phyloP scores from a whole-genome alignment of 139 green algal genomes.

The Tetratostichococcus sp. region DNA sequence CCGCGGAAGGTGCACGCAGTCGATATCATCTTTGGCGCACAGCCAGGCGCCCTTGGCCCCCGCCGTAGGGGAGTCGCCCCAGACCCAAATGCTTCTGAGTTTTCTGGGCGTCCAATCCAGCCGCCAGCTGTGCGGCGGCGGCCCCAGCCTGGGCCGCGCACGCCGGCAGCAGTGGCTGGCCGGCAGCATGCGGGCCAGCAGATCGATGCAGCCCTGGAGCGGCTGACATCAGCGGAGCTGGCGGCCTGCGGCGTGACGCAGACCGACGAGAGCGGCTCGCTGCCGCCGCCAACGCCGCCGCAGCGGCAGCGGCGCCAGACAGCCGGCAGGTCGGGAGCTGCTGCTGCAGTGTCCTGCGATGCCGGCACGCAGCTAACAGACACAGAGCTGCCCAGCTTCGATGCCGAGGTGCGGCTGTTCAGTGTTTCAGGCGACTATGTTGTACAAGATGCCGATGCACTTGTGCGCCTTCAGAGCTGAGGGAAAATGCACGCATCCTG shows the following conservation, averaged over 20 bases:
- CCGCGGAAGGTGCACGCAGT: not conserved
- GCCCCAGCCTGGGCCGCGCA: not conserved
- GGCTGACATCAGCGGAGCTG: not conserved
- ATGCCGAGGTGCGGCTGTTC: not conserved
- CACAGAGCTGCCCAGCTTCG: not conserved
- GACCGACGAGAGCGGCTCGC: not conserved
- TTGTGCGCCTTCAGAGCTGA: not conserved
- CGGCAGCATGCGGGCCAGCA: not conserved
- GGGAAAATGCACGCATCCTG: not conserved
- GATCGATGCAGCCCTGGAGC: not conserved
- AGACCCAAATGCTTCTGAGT: too few relatives aligned
- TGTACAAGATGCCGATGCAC: not conserved
- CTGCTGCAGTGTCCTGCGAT: not conserved
- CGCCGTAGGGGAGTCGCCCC: too few relatives aligned
- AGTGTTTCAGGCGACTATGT: too few relatives aligned
- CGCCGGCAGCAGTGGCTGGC: too few relatives aligned
- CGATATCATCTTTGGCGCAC: not conserved
- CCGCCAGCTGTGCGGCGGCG: too few relatives aligned
- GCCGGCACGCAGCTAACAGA: not conserved
- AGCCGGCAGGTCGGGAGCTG: too few relatives aligned
- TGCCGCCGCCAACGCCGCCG: too few relatives aligned
- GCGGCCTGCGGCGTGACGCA: not conserved
- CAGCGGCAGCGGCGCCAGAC: too few relatives aligned
- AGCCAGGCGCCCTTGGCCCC: too few relatives aligned
- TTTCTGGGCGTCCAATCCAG: too few relatives aligned